Evolutionary conservation across 2,329 filamentous ascomycete genomes (phyloP).

Genomic region (Apiospora aurea): DNA sequence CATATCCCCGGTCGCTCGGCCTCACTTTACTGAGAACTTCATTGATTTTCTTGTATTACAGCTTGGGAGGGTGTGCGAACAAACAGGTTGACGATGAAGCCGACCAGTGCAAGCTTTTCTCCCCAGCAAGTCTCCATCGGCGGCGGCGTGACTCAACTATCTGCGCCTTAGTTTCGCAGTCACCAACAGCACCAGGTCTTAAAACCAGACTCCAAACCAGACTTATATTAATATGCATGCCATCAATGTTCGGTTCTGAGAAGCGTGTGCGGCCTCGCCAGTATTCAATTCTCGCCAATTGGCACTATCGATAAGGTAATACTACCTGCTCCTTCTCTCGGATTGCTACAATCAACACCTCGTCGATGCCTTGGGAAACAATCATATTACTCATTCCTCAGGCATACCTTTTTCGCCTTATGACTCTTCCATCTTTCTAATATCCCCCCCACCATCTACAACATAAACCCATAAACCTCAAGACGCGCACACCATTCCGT

Average conservation of each 20-base stretch:
- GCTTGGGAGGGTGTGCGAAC: accelerated
- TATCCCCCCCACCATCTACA: not conserved
- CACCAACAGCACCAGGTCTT: not conserved
- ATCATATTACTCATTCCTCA: not conserved
- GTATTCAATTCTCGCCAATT: too few relatives aligned
- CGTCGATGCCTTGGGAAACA: not conserved
- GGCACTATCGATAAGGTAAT: not conserved
- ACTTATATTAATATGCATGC: not conserved
- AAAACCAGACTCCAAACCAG: not conserved
- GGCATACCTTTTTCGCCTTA: not conserved
- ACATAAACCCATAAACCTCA: not conserved
- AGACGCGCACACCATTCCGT: not conserved
- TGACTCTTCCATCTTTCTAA: not conserved
- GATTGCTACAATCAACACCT: not conserved
- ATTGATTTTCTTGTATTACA: not conserved
- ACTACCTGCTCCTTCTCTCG: not conserved
- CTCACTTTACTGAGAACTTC: too few relatives aligned
- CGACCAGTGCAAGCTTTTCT: not conserved
- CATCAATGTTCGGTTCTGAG: not conserved
- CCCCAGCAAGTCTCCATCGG: not conserved
- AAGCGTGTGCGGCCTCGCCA: not conserved
- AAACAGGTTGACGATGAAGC: not conserved
- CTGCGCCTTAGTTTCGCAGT: not conserved
- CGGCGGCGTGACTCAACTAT: constrained; percentile 9
- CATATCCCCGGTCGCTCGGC: not conserved